phyloP scores from a whole-genome alignment of 768 basidiomycete species.

The Roridomyces roridus region DNA sequence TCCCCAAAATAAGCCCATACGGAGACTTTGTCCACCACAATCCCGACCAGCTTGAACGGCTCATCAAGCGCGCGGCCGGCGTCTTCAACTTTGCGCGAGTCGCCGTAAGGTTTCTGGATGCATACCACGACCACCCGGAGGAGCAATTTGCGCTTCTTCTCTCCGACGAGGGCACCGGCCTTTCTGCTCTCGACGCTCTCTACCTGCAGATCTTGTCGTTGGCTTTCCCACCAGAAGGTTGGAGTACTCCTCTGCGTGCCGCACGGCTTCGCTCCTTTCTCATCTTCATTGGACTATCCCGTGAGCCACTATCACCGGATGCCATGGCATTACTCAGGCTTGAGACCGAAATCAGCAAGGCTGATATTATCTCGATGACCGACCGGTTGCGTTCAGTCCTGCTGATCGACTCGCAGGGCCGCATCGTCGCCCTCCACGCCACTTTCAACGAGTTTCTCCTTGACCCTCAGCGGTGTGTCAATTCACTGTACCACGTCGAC shows the following conservation, averaged over 20 bases:
- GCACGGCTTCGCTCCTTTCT: slow-evolving; percentile 1
- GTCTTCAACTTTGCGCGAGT: slow-evolving; percentile 1
- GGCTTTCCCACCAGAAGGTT: background rate
- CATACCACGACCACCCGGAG: background rate
- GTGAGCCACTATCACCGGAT: background rate
- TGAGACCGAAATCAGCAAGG: background rate
- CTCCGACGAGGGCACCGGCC: background rate
- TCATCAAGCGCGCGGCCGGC: background rate
- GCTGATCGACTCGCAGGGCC: background rate
- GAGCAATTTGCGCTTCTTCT: slow-evolving; percentile 9
- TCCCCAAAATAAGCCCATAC: background rate
- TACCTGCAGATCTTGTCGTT: slow-evolving; percentile 2
- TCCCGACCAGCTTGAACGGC: background rate
- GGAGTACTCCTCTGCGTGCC: background rate
- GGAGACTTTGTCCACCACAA: background rate
- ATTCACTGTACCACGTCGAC: slow-evolving; percentile 3
- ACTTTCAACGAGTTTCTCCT: slow-evolving; percentile 7
- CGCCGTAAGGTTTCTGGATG: background rate
- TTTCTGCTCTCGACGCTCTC: slow-evolving; percentile 1
- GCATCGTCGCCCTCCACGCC: slow-evolving; percentile 1
- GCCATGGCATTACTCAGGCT: background rate
- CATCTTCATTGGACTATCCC: background rate
- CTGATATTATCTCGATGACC: slow-evolving; percentile 5
- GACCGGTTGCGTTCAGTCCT: slow-evolving; percentile 5
- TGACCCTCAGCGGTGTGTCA: background rate